A percentile compares a stretch with the other conserved stretches of the same genome.
phyloP scores from a whole-genome alignment of 805 yeast species.

The Ogataea kodamae region DNA sequence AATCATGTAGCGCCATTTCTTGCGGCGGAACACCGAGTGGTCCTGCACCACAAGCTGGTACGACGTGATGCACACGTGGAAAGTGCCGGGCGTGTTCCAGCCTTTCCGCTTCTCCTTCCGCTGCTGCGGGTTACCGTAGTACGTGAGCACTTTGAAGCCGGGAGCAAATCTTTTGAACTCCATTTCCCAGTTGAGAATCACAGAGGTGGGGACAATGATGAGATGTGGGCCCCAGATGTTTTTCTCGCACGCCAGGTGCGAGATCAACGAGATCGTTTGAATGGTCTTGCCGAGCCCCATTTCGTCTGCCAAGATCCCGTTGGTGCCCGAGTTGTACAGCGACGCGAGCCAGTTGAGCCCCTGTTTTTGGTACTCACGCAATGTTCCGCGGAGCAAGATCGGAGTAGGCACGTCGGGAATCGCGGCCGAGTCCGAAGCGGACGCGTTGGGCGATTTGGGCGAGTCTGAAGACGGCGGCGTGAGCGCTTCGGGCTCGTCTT shows the following conservation, averaged over 20 bases:
- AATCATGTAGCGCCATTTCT: constrained; percentile 95
- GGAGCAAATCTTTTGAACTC: constrained; percentile 98
- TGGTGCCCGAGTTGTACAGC: constrained; percentile 83
- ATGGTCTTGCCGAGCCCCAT: constrained; percentile 98
- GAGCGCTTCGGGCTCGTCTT: constrained; percentile 33
- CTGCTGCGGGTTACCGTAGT: constrained; percentile 96
- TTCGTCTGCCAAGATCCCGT: constrained; percentile 97
- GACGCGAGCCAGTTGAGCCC: constrained; percentile 98
- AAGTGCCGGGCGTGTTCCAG: constrained; percentile 94
- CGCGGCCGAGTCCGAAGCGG: constrained; percentile 22
- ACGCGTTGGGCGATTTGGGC: constrained; percentile 18
- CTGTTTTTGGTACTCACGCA: constrained; percentile 90
- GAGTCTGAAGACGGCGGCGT: constrained; percentile 39
- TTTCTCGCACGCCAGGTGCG: constrained; percentile 90
- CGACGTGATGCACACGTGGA: constrained; percentile 95
- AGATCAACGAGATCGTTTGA: constrained; percentile 83
- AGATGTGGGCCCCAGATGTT: constrained; percentile 98
- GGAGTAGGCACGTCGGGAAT: constrained; percentile 79
- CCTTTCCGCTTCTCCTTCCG: constrained; percentile 94
- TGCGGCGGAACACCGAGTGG: constrained; percentile 87
- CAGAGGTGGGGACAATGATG: constrained; percentile 96
- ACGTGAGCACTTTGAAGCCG: constrained; percentile 91
- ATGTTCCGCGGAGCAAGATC: constrained; percentile 67
- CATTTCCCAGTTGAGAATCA: constrained; percentile 98
- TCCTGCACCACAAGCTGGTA: constrained; percentile 98